Base-by-base conservation (phyloP, 1,284 basidiomycete genomes). In the Ganoderma sinense region DNA sequence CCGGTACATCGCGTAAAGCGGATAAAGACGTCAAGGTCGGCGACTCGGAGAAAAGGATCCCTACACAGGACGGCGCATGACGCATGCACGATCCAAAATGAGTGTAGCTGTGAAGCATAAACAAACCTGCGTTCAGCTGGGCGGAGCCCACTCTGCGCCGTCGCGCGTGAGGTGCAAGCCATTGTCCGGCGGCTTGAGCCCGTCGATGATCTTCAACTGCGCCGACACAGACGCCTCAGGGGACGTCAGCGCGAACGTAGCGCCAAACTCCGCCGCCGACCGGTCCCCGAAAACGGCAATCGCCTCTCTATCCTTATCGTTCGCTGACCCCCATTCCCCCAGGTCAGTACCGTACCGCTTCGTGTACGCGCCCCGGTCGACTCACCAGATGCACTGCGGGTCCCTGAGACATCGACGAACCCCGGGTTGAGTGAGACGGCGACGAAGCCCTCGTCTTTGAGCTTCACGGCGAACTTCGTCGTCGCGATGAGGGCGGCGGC, bases 401-500 rank as follows among this genome's bases (percentile, higher is more conserved):
- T 66, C 8, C 43, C 68, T 1, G 56, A 62, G 4, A 80, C 81
- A 65, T 82, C 74, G 8, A 84, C 83, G 4, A 81, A 29, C 8
- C 83, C 84, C 1, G 83, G 83, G 68, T 76, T 77, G 60, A 84
- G 64, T 0, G 80, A 74, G 6, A 83, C 72, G 74, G 83, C 81
- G 8, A 78, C 69, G 67, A 85, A 79, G 13, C 82, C 82, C 41
- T 84, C 82, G 5, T 74, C 65, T 65, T 79, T 77, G 65, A 79
- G 77, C 56, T 78, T 36, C 4, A 36, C 33, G 33, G 33, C 33
- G 69, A 81, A 85, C 71, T 85, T 84, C 14, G 78, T 80, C 20
- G 79, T 76, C 40, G 77, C 80, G 76, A 85, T 79, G 67, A 83
- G 81, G n/a, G 81, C 62, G 1, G 80, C 83, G 3, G 81, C 80